Evolutionary conservation across 2,329 filamentous ascomycete species (phyloP).

Genomic region (Colletotrichum tanaceti): DNA sequence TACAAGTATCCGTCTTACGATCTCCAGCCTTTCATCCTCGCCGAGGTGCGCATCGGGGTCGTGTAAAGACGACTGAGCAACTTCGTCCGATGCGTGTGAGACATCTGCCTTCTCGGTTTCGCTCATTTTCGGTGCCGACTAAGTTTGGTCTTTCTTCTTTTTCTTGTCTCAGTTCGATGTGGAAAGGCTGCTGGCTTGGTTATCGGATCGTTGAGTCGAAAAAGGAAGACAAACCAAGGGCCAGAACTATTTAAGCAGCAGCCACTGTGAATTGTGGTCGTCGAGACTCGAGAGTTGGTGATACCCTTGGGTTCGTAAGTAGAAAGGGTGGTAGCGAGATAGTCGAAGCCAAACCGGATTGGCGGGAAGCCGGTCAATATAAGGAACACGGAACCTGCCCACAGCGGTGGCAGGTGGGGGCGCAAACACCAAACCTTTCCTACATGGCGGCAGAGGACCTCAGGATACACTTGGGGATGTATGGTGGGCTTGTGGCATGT

Average conservation of each 20-base stretch:
- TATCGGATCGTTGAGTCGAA: not conserved
- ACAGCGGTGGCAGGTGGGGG: constrained; percentile 7
- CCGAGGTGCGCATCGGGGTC: constrained; percentile 13
- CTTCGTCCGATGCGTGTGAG: not conserved
- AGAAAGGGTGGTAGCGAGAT: not conserved
- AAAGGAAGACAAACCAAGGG: too few relatives aligned
- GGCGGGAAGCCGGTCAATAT: constrained; percentile 12
- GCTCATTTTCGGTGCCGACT: not conserved
- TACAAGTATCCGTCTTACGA: not conserved
- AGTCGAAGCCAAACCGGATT: not conserved
- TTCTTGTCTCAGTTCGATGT: too few relatives aligned
- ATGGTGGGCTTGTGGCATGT: not conserved
- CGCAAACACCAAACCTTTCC: not conserved
- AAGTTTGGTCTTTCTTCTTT: too few relatives aligned
- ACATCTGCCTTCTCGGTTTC: not conserved
- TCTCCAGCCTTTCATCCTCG: not conserved
- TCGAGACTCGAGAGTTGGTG: not conserved
- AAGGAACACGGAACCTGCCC: constrained; percentile 6
- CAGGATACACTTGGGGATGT: constrained; percentile 19
- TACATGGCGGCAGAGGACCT: not conserved
- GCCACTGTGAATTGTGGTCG: too few relatives aligned
- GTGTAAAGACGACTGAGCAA: not conserved
- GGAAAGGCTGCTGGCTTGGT: too few relatives aligned
- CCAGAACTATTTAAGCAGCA: not conserved
- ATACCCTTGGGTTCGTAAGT: not conserved